phyloP scores from a whole-genome alignment of 495 filamentous ascomycete species.

The Emericellopsis terricola region DNA sequence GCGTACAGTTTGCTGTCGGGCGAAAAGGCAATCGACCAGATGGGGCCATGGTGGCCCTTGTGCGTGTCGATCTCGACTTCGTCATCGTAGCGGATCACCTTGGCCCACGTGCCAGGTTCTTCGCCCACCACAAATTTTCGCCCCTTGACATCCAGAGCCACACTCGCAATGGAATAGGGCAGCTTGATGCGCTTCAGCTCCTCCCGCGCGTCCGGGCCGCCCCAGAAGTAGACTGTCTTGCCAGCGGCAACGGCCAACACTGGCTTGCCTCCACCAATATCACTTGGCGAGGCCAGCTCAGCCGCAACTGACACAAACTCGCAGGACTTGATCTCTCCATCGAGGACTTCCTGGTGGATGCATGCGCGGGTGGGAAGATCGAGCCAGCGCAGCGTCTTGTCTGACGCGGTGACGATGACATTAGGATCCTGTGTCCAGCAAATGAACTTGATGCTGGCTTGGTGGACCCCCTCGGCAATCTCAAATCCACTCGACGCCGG shows the following conservation, averaged over 20 bases:
- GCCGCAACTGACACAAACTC: constrained; percentile 50
- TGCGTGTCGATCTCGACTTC: constrained; percentile 72
- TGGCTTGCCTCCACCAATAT: constrained; percentile 34
- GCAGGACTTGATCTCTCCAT: constrained; percentile 76
- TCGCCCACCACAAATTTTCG: constrained; percentile 77
- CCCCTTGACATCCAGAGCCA: constrained; percentile 65
- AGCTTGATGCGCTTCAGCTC: constrained; percentile 63
- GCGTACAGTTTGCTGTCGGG: constrained; percentile 92
- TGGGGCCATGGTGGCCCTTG: constrained; percentile 93
- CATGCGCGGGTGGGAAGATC: constrained; percentile 60
- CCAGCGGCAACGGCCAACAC: constrained; percentile 57
- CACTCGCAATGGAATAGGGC: constrained; percentile 70
- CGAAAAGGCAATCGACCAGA: constrained; percentile 88
- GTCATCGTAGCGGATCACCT: constrained; percentile 73
- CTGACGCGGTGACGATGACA: constrained; percentile 75
- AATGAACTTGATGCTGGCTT: constrained; percentile 80
- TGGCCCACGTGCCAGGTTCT: constrained; percentile 80
- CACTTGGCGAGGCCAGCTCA: constrained; percentile 17
- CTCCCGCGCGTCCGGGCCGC: constrained; percentile 46
- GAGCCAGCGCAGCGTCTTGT: constrained; percentile 87
- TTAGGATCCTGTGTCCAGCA: constrained; percentile 82
- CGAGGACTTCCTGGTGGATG: constrained; percentile 51
- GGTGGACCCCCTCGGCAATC: constrained; percentile 68
- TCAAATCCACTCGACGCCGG: constrained; percentile 48
- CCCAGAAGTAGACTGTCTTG: constrained; percentile 84